Percentiles rank a stretch among this genome's conserved stretches.
phyloP scores from a whole-genome alignment of 1,284 basidiomycete species.

The Lentinula novae-zelandiae region DNA sequence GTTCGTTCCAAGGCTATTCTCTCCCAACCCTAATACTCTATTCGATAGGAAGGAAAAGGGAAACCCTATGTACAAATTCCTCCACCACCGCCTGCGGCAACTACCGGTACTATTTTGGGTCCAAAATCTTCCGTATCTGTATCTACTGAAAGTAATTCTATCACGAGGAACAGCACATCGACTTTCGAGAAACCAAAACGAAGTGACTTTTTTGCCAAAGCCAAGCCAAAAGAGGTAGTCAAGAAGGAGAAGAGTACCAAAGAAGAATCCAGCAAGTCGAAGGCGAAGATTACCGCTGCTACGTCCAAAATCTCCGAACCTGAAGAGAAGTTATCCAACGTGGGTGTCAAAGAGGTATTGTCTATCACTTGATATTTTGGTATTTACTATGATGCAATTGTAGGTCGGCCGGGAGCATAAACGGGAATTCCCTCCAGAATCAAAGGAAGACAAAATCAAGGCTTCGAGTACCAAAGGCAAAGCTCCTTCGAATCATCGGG shows the following conservation, averaged over 20 bases:
- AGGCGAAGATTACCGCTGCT: conserved; percentile 35
- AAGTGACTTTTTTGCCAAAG: conserved; percentile 45
- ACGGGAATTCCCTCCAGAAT: conserved; percentile 21
- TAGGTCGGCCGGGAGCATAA: conserved; percentile 9
- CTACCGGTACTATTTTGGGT: conserved; percentile 15
- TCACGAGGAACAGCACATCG: conserved; percentile 17
- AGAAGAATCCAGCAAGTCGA: conserved; percentile 11
- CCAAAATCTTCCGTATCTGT: conserved; percentile 5
- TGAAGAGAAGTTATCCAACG: conserved; percentile 26
- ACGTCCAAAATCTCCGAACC: conserved; percentile 44
- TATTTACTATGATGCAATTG: not conserved
- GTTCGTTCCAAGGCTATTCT: not conserved
- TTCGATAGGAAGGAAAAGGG: conserved; percentile 13
- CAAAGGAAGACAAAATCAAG: conserved; percentile 15
- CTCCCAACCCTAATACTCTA: conserved; percentile 10
- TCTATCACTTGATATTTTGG: not conserved
- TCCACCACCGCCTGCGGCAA: conserved; percentile 28
- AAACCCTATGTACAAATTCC: conserved; percentile 11
- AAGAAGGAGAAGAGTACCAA: conserved; percentile 29
- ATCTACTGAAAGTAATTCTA: conserved; percentile 21
- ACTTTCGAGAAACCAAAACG: conserved; percentile 36
- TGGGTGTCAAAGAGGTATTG: not conserved
- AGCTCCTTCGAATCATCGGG: not conserved
- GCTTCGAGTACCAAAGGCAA: not conserved
- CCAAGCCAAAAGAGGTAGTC: conserved; percentile 36